Conservation (phyloP, 2,329 filamentous ascomycete species). For the Cryphonectria radicalis region DNA sequence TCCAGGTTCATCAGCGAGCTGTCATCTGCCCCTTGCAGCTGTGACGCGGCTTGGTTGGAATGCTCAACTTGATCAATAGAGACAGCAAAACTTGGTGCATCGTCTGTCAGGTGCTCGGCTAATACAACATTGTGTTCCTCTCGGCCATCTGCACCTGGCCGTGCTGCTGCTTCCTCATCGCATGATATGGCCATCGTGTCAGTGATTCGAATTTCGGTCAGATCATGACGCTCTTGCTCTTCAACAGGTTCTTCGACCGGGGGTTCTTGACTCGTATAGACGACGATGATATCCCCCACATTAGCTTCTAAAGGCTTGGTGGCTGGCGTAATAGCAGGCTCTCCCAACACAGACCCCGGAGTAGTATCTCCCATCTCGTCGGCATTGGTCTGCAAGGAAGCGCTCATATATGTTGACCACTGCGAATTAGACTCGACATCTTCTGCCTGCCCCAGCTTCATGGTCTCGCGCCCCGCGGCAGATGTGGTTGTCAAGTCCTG, state of each 20-base stretch:
- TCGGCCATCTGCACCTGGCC: not conserved
- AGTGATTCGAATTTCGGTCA: no score
- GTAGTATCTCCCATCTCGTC: not conserved
- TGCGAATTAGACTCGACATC: not conserved
- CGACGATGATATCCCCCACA: constrained; percentile 22
- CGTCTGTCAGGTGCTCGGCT: not conserved
- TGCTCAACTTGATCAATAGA: not conserved
- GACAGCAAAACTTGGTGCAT: not conserved
- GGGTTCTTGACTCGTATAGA: constrained; percentile 7
- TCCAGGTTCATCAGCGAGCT: not conserved
- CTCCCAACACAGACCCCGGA: not conserved
- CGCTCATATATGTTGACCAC: constrained; percentile 2
- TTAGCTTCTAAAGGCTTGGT: constrained; percentile 12
- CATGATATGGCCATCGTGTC: not conserved
- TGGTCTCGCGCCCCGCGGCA: not conserved
- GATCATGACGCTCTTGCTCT: not conserved
- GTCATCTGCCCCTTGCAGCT: not conserved
- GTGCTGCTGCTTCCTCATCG: not conserved
- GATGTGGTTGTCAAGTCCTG: constrained; percentile 10
- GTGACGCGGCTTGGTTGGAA: not conserved
- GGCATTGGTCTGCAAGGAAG: not conserved
- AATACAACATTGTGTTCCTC: not conserved
- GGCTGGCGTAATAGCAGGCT: not conserved
- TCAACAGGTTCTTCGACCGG: not conserved
- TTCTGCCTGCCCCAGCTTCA: not conserved